A percentile compares a stretch with the other conserved stretches of the same genome.
Conservation (phyloP, 805 yeast species). For the Isabelozyma heimii region DNA sequence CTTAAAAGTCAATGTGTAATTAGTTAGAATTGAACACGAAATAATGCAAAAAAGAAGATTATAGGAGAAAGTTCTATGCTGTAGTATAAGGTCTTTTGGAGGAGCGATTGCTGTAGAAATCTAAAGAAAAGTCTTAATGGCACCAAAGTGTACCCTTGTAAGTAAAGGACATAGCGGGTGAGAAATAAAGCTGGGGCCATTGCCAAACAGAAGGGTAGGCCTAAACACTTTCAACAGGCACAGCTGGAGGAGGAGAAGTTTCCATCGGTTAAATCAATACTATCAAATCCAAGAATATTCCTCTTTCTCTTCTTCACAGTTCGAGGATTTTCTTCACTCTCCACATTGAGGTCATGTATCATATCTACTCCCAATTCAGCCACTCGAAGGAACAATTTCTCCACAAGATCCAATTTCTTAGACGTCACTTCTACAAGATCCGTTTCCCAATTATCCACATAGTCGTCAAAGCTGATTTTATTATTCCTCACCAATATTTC, state of each 20-base stretch:
- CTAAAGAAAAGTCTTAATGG: too few relatives aligned
- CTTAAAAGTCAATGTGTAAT: constrained; percentile 2
- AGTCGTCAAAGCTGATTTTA: constrained; percentile 18
- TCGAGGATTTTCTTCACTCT: background rate
- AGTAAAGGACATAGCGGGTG: too few relatives aligned
- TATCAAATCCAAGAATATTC: constrained; percentile 26
- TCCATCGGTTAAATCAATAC: constrained; percentile 22
- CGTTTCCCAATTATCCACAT: constrained; percentile 30
- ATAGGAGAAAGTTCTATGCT: too few relatives aligned
- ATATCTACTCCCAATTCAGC: constrained; percentile 32
- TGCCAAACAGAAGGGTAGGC: too few relatives aligned
- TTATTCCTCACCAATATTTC: constrained; percentile 25
- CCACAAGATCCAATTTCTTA: constrained; percentile 27
- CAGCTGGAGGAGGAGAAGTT: constrained; percentile 10
- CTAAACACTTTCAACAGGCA: constrained; percentile 12
- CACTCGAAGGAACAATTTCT: constrained; percentile 32
- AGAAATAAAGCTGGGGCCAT: too few relatives aligned
- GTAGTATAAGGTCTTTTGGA: too few relatives aligned
- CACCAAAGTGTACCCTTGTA: too few relatives aligned
- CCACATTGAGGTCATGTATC: constrained; percentile 7
- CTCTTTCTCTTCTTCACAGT: constrained; percentile 3
- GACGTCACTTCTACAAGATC: constrained; percentile 34
- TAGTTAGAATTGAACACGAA: background rate
- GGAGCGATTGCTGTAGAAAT: too few relatives aligned
- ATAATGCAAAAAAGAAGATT: background rate